Evolutionary conservation across 257 asterid genomes (phyloP).

Genomic region (Pogostemon cablin): DNA sequence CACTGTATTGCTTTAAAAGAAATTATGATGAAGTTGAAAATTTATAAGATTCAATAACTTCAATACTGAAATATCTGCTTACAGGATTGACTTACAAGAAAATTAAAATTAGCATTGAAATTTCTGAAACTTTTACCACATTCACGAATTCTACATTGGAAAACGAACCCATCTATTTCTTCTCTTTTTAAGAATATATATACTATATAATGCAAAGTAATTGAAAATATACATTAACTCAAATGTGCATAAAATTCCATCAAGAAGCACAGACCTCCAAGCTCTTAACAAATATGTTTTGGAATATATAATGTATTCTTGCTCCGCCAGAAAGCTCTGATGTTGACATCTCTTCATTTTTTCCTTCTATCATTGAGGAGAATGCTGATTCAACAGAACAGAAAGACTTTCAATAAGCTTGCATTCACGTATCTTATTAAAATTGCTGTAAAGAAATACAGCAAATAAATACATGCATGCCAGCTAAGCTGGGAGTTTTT

Average conservation of each 20-base stretch:
- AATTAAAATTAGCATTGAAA: slow-evolving; percentile 3
- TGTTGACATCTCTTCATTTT: slow-evolving; percentile 96
- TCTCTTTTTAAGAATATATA: background rate
- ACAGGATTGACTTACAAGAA: slow-evolving; percentile 1
- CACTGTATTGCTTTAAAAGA: background rate
- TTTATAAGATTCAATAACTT: no score
- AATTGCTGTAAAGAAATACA: slow-evolving; percentile 16
- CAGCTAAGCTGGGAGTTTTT: background rate
- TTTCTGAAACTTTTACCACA: background rate
- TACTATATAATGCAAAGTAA: background rate
- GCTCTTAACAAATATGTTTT: slow-evolving; percentile 87
- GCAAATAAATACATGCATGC: background rate
- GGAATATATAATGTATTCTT: slow-evolving; percentile 96
- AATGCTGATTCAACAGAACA: slow-evolving; percentile 66
- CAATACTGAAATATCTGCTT: no score
- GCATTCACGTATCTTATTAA: background rate
- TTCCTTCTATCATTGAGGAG: slow-evolving; percentile 95
- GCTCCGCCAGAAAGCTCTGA: slow-evolving; percentile 99
- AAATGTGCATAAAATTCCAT: slow-evolving; percentile 27
- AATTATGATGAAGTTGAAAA: background rate
- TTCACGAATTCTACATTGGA: background rate
- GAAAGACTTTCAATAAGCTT: slow-evolving; percentile 9
- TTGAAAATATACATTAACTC: slow-evolving; percentile 4
- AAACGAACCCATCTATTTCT: background rate
- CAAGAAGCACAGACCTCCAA: slow-evolving; percentile 72